Base-by-base conservation (phyloP, 176 grass and related monocot species). In the Hyparrhenia diplandra region DNA sequence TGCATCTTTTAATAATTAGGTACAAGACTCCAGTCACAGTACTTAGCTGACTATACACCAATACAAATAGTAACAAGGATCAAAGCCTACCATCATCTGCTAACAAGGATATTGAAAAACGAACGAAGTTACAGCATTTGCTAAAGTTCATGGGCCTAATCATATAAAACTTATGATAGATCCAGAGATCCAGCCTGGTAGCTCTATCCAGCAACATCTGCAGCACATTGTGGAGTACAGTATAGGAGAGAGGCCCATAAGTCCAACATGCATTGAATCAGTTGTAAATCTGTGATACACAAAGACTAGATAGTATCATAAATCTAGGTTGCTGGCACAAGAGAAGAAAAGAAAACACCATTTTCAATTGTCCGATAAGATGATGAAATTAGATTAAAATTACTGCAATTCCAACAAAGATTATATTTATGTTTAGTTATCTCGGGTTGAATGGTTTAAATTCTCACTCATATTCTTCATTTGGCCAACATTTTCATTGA, bases 1-100 rank as follows among this genome's bases (percentile, higher is more conserved):
- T 6, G 43, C 77, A 81, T 81, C 60, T n/a, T n/a, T 76, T 58
- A 89, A 89, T 60, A 81, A 85, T 76, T 55, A 36, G 24, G 58
- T 64, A 72, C 71, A 65, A 32, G 16, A 54, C 46, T 74, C 46
- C 18, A 89, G 71, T 59, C 45, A 37, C 43, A 47, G 55, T 76
- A 64, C 64, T 64, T 74, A n/a, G 18, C 64, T 63, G 51, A 75
- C 30, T 80, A 74, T 52, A 61, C 23, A 83, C 23, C 42, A 57
- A 21, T 2, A 64, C 43, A 57, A 71, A 83, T 14, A 37, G 74
- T 64, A 55, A 72, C 73, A 67, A 74, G 47, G 24, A 37, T 34
- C 61, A 69, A 69, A 43, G 42, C 75, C 49, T n/a, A 52, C 39
- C 41, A 69, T 62, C 81, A 69, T 63, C 84, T 69, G 24, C 4